Evolutionary conservation across 148 eudicot genomes (phyloP).

Genomic region (Bassia scoparia): DNA sequence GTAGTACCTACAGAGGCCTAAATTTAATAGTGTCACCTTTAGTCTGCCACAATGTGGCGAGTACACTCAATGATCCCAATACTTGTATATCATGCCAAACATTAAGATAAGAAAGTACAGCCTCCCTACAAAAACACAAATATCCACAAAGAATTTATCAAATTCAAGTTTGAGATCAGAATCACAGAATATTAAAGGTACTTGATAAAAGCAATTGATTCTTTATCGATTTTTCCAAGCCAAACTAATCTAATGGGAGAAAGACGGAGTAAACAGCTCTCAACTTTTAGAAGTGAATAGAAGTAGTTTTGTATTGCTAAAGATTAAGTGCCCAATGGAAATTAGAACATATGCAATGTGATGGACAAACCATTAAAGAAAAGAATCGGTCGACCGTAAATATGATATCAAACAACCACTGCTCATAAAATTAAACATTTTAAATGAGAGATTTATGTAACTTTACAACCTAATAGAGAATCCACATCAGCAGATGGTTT

Average conservation of each 20-base stretch:
- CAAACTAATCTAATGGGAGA: background rate
- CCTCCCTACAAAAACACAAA: constrained; percentile 57
- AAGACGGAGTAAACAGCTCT: background rate
- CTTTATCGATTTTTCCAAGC: background rate
- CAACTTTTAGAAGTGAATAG: background rate
- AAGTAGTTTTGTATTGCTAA: background rate
- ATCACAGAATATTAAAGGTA: too few relatives aligned
- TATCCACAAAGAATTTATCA: constrained; percentile 16
- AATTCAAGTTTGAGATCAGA: background rate
- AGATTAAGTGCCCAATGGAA: background rate
- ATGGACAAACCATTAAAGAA: background rate
- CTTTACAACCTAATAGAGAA: background rate
- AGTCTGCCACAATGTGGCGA: constrained; percentile 83
- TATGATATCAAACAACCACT: background rate
- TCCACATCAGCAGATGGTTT: background rate
- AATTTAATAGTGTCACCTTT: constrained; percentile 52
- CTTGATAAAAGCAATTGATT: background rate
- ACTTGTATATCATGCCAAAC: constrained; percentile 69
- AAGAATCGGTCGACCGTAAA: background rate
- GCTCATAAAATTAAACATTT: background rate
- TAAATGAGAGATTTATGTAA: background rate
- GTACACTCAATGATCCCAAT: constrained; percentile 70
- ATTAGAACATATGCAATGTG: background rate
- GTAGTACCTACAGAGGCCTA: constrained; percentile 12
- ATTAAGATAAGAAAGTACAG: constrained; percentile 65